Percentiles rank a stretch among this genome's conserved stretches.
phyloP scores from a whole-genome alignment of 2,329 filamentous ascomycete genomes.

The Colletotrichum kahawae region DNA sequence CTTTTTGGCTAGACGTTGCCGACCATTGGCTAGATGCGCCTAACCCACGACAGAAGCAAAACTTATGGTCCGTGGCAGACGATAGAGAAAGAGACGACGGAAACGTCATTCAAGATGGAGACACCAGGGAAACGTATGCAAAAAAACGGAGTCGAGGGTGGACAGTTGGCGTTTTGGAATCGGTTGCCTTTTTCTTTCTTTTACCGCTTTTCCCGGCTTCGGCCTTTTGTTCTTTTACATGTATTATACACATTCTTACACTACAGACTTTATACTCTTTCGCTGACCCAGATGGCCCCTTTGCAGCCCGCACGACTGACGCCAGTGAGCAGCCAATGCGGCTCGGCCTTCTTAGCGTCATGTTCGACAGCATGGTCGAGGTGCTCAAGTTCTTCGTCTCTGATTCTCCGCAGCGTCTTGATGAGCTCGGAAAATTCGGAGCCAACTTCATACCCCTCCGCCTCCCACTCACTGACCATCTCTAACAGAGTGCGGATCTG shows the following conservation, averaged over 20 bases:
- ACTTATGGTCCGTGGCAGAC: not conserved
- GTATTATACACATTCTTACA: constrained; percentile 24
- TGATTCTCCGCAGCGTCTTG: constrained; percentile 76
- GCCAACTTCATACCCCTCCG: constrained; percentile 79
- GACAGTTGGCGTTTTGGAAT: not conserved
- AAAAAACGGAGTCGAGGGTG: not conserved
- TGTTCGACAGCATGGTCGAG: constrained; percentile 93
- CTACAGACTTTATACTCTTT: constrained; percentile 58
- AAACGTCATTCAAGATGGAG: not conserved
- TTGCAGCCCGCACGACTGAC: constrained; percentile 90
- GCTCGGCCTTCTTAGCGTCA: constrained; percentile 87
- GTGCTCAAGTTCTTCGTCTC: constrained; percentile 97
- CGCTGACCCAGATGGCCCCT: constrained; percentile 91
- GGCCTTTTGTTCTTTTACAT: constrained; percentile 11
- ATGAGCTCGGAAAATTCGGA: constrained; percentile 78
- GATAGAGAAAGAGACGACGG: not conserved
- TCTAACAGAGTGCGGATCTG: constrained; percentile 84
- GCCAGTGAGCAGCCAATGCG: constrained; percentile 87
- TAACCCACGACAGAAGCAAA: not conserved
- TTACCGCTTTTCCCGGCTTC: constrained; percentile 5
- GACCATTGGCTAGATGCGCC: not conserved
- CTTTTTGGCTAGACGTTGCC: not conserved
- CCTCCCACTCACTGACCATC: constrained; percentile 80
- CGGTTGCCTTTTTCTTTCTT: not conserved
- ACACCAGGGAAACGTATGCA: not conserved